Evolutionary conservation across 805 yeast species (phyloP), one percentile per base, ranked within the genome.

Genomic region (Komagataella pseudopastoris): DNA sequence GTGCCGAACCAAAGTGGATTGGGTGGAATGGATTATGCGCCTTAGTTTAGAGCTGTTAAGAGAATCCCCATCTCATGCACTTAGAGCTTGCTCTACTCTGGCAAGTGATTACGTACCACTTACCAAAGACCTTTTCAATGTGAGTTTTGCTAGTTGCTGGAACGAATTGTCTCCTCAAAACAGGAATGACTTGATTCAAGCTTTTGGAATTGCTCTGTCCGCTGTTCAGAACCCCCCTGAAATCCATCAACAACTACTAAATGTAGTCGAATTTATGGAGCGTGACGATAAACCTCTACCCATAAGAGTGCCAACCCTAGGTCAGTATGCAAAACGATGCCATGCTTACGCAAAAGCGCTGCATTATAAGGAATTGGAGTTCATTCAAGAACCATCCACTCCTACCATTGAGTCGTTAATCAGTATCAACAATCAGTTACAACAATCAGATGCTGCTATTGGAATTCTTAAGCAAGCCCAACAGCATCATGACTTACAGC

Each of bases 261-360:
- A 91, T 56, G 70, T 93, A 52, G 96, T 96, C 0, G 99, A 93
- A 64, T 93, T 86, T 61, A 85, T 93, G 93, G 99, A 93, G 62
- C 98, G 91, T 59, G 97, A 91, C 65, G 97, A 89, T 58, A 90
- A 89, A 60, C 86, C 96, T 0, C 72, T 93, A 53, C 97, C 97
- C 0, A 85, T 93, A 46, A 84, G 95, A 39, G 86, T 87, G n/a
- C 80, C 90, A 3, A 86, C 95, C 0, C 70, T 93, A 54, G 96
- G 97, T 3, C 88, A 83, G 58, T 91, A 89, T 62, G 96, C 98
- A 3, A 95, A 88, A 61, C 75, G 93, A 55, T 88, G 96, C 56
- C 99, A 95, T 66, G 98, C 97, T 1, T 95, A 88, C 67, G 99
- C 99, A 3, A 93, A 95, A 61, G 96, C 98, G 0, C 71, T 93